These are phyloP conservation scores for Pisolithus tinctorius DNA, from an alignment of 768 basidiomycete species.

Conservation along the genomic window DNA sequence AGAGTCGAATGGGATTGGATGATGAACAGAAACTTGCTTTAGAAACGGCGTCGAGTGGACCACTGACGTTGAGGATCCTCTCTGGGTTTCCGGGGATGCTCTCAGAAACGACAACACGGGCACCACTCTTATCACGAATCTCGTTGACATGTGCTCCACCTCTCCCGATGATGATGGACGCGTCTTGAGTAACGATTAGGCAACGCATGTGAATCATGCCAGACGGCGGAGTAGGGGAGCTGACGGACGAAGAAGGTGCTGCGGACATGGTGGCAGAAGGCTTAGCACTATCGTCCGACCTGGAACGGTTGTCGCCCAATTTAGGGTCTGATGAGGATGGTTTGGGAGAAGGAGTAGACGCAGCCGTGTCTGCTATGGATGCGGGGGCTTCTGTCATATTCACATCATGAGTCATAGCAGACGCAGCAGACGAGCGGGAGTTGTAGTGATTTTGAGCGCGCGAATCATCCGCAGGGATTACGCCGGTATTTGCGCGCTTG, in stretches of 20 bases:
- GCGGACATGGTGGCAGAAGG: slow-evolving; percentile 43
- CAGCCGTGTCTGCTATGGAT: slow-evolving; percentile 37
- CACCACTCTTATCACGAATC: slow-evolving; percentile 95
- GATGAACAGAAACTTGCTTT: slow-evolving; percentile 56
- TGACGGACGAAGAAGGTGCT: slow-evolving; percentile 42
- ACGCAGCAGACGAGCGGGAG: slow-evolving; percentile 32
- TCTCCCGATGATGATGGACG: slow-evolving; percentile 98
- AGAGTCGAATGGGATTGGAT: background rate
- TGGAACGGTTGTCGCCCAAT: slow-evolving; percentile 33
- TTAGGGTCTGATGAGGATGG: slow-evolving; percentile 37
- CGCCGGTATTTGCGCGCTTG: slow-evolving; percentile 82
- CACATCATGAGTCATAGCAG: slow-evolving; percentile 46
- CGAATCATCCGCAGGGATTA: slow-evolving; percentile 56
- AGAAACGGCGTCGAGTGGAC: slow-evolving; percentile 95
- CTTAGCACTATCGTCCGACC: slow-evolving; percentile 31
- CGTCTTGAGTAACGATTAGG: slow-evolving; percentile 98
- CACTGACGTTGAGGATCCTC: slow-evolving; percentile 93
- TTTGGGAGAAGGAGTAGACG: slow-evolving; percentile 53
- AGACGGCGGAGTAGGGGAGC: slow-evolving; percentile 49
- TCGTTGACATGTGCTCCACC: slow-evolving; percentile 95
- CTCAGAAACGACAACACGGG: slow-evolving; percentile 95
- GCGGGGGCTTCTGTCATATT: slow-evolving; percentile 50
- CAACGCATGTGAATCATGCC: slow-evolving; percentile 96
- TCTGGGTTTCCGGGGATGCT: slow-evolving; percentile 99
- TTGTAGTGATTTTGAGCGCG: slow-evolving; percentile 41